Conservation (phyloP, 164 flowering plant species). For the Amborella trichopoda region DNA sequence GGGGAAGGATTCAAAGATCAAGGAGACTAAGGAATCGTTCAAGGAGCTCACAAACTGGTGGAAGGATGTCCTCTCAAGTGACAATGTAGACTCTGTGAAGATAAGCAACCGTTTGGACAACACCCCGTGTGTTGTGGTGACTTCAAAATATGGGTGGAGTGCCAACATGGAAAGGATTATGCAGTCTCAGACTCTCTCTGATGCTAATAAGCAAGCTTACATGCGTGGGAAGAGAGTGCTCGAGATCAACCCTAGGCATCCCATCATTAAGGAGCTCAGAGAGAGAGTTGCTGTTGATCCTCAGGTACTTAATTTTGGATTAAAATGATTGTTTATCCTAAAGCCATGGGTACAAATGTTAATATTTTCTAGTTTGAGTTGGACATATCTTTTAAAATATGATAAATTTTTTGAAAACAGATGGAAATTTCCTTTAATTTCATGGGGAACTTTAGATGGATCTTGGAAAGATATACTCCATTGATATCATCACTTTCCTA, state of each 20-base stretch:
- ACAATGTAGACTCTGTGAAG: conserved; percentile 88
- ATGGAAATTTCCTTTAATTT: too few relatives aligned
- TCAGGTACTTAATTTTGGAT: too few relatives aligned
- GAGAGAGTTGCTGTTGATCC: conserved; percentile 66
- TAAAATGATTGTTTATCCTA: too few relatives aligned
- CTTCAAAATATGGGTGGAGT: conserved; percentile 97
- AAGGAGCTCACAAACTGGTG: conserved; percentile 97
- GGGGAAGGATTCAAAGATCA: conserved; percentile 74
- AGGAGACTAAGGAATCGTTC: conserved; percentile 84
- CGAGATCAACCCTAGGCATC: conserved; percentile 93
- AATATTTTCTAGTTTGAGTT: too few relatives aligned
- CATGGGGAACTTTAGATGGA: too few relatives aligned
- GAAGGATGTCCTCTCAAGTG: conserved; percentile 65
- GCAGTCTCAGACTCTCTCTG: conserved; percentile 93
- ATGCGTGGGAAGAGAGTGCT: conserved; percentile 97
- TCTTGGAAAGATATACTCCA: too few relatives aligned
- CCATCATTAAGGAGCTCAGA: conserved; percentile 85
- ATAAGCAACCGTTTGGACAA: conserved; percentile 76
- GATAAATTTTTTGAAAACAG: too few relatives aligned
- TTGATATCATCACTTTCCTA: too few relatives aligned
- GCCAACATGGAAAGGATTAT: conserved; percentile 97
- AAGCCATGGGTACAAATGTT: too few relatives aligned
- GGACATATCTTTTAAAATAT: too few relatives aligned
- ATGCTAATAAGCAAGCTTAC: conserved; percentile 85
- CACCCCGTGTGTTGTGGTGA: conserved; percentile 94